Base-by-base conservation (phyloP, 2,329 filamentous ascomycete species). In the Pestalotiopsis sp. region DNA sequence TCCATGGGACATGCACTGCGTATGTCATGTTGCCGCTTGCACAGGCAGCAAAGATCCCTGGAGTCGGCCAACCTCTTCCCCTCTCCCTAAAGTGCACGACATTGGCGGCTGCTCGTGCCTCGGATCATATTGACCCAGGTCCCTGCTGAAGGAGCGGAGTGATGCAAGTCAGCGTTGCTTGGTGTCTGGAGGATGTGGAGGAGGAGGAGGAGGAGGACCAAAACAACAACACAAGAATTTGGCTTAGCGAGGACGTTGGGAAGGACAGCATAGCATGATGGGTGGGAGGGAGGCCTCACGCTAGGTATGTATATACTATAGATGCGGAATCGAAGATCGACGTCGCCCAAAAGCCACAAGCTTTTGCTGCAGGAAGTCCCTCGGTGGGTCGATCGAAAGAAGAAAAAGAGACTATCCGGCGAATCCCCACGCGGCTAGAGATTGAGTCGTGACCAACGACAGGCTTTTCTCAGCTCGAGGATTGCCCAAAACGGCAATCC, bases 271-370 rank as follows among this genome's bases (percentile, higher is more conserved):
- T n/a, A 23, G 12, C 11, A 36, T n/a, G 20, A 45, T n/a, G 17
- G 25, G 23, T 7, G 63, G 12, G 63, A 66, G 45, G 63, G 63
- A 66, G 63, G 63, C 63, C 63, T 66, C 63, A 66, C 45, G 49
- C 63, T 57, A 31, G 27, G 27, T 31, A 66, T 57, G 63, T 66
- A 57, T 66, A 31, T 23, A 23, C 20, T 23, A 23, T 23, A 23
- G 52, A 66, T 40, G 6, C n/a, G 49, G 49, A 66, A 56, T 41
- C 9, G 40, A 23, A 57, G 63, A 66, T 66, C 41, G 25, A 38
- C 41, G 41, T 31, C 25, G 61, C 52, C 61, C 27, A 31, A 13
- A 41, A 31, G 45, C 40, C 45, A 14, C 59, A 62, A 62, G 11
- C 41, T 38, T 23, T 25, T 64, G 61, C 40, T 36, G 60, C 36